phyloP scores from a whole-genome alignment of 345 rosid genomes.

The Orychophragmus violaceus region DNA sequence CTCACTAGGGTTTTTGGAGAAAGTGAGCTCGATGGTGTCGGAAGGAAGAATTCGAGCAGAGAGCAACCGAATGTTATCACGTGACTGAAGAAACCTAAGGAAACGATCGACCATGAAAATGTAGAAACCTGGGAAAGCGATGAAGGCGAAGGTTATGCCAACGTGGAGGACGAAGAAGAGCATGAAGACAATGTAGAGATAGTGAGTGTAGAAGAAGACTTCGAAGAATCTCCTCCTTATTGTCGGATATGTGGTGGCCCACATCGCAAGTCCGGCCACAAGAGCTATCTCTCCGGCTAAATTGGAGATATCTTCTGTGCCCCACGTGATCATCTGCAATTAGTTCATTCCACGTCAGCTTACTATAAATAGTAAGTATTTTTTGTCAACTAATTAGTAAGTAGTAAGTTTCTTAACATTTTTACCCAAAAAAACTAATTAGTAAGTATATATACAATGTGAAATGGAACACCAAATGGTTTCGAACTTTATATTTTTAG shows the following conservation, averaged over 20 bases:
- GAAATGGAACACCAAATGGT: neutral
- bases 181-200: conserved; percentile 61
- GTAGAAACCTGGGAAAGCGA: conserved; percentile 70
- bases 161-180: conserved; percentile 65
- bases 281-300: conserved; percentile 69
- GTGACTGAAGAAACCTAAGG: conserved; percentile 70
- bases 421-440: too few relatives aligned
- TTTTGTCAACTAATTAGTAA: too few relatives aligned
- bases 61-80: conserved; percentile 37
- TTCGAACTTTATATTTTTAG: too few relatives aligned
- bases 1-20: conserved; percentile 55
- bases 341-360: neutral
- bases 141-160: conserved; percentile 45
- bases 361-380: too few relatives aligned
- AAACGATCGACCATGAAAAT: conserved; percentile 74
- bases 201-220: conserved; percentile 72
- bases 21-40: conserved; percentile 57
- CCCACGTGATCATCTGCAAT: conserved; percentile 51
- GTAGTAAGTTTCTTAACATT: too few relatives aligned
- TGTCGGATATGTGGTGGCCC: conserved; percentile 63
- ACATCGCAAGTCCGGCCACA: conserved; percentile 47
- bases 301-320: conserved; percentile 35
- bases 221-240: conserved; percentile 61
- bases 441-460: neutral
- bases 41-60: conserved; percentile 69